phyloP scores from a whole-genome alignment of 1,139 yeast genomes.

The Blastobotrys buckinghamii region DNA sequence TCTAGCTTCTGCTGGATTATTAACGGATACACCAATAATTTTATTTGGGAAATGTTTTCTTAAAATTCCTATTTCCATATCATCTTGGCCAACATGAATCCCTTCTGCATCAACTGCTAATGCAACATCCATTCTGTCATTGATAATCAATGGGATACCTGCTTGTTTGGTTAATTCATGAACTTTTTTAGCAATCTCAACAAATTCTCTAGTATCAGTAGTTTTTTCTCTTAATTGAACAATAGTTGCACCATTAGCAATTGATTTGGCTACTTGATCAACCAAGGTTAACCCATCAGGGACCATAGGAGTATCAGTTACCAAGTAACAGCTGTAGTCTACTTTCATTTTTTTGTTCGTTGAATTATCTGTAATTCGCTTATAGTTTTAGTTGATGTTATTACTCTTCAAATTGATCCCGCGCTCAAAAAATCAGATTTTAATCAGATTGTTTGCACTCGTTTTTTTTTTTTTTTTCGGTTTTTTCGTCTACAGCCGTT shows the following conservation, averaged over 20 bases:
- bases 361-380: background rate
- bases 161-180: slow-evolving; percentile 54
- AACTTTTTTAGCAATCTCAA: slow-evolving; percentile 53
- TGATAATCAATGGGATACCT: slow-evolving; percentile 74
- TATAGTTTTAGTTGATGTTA: background rate
- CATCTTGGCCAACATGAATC: slow-evolving; percentile 91
- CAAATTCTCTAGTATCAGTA: slow-evolving; percentile 61
- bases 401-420: background rate
- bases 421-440: too few relatives aligned
- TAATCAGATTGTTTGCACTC: too few relatives aligned
- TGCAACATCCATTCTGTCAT: slow-evolving; percentile 87
- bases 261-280: slow-evolving; percentile 46
- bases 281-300: slow-evolving; percentile 57
- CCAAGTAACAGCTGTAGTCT: slow-evolving; percentile 68
- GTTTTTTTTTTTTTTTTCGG: too few relatives aligned
- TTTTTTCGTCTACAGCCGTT: too few relatives aligned
- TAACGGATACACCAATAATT: slow-evolving; percentile 77
- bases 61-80: slow-evolving; percentile 60
- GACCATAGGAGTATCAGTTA: slow-evolving; percentile 74
- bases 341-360: slow-evolving; percentile 20
- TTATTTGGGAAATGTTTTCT: slow-evolving; percentile 61
- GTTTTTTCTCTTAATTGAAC: slow-evolving; percentile 83
- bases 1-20: slow-evolving; percentile 51
- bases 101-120: slow-evolving; percentile 89
- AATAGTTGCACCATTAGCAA: slow-evolving; percentile 68